Evolutionary conservation across 495 filamentous ascomycete species (phyloP).

Genomic region (Neurospora tetrasperma): DNA sequence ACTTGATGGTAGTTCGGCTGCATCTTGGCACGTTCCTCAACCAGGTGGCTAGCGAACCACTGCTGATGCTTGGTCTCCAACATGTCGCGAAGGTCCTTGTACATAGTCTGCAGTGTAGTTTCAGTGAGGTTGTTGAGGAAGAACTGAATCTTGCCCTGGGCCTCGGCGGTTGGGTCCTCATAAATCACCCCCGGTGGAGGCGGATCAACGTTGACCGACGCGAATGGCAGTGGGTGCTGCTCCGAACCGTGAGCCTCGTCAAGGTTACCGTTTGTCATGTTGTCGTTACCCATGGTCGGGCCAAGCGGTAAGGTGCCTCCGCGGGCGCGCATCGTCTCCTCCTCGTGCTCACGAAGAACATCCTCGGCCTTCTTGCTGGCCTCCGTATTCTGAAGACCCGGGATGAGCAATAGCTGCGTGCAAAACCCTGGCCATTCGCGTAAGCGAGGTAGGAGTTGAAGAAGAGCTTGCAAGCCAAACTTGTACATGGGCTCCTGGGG

Average conservation of each 20-base stretch:
- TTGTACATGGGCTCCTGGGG: constrained; percentile 89
- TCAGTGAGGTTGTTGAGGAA: constrained; percentile 93
- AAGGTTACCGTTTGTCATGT: constrained; percentile 53
- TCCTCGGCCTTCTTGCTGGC: constrained; percentile 75
- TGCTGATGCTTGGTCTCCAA: constrained; percentile 73
- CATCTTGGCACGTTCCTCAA: constrained; percentile 90
- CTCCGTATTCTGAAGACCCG: constrained; percentile 71
- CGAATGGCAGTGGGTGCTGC: constrained; percentile 49
- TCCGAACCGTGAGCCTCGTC: constrained; percentile 50
- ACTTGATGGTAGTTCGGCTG: constrained; percentile 92
- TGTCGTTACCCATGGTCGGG: constrained; percentile 7
- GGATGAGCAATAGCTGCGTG: constrained; percentile 66
- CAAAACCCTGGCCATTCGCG: constrained; percentile 89
- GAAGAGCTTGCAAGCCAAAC: constrained; percentile 92
- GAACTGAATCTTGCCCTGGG: constrained; percentile 89
- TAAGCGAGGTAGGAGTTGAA: constrained; percentile 74
- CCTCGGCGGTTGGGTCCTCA: constrained; percentile 72
- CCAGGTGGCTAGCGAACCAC: constrained; percentile 95
- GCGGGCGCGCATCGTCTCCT: constrained; percentile 33
- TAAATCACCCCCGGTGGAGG: constrained; percentile 49
- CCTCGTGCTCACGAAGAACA: constrained; percentile 56
- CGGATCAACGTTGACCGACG: constrained; percentile 63
- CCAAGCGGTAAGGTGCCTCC: constrained; percentile 24
- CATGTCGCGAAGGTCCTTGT: constrained; percentile 64
- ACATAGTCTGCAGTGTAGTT: constrained; percentile 73